These are phyloP conservation scores for Tolypocladium inflatum DNA, from an alignment of 2,329 filamentous ascomycete species.

Conservation along the genomic window DNA sequence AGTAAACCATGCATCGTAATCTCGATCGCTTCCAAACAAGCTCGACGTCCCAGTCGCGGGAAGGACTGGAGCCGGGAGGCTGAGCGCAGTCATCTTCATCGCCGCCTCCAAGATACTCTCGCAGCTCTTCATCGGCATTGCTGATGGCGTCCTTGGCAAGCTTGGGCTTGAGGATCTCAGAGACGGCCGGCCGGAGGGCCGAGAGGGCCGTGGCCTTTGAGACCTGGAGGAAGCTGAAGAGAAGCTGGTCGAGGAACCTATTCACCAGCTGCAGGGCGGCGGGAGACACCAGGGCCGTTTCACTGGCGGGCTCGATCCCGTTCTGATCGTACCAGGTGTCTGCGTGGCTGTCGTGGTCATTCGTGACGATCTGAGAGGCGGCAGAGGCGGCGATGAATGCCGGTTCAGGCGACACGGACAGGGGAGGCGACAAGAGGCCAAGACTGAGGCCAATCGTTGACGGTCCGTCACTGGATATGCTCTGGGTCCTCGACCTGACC, in stretches of 20 bases:
- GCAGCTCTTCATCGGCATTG: constrained; percentile 76
- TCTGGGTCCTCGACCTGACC: constrained; percentile 44
- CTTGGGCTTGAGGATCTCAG: constrained; percentile 80
- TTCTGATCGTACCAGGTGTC: constrained; percentile 62
- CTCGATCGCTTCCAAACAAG: constrained; percentile 89
- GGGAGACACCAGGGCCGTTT: constrained; percentile 63
- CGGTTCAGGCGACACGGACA: constrained; percentile 62
- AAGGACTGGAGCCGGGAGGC: constrained; percentile 37
- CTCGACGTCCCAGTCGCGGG: constrained; percentile 76
- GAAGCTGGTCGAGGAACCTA: constrained; percentile 82
- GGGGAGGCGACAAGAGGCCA: constrained; percentile 50
- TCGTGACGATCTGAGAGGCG: constrained; percentile 84
- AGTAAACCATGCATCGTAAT: constrained; percentile 96
- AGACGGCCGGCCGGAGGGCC: constrained; percentile 70
- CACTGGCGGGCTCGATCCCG: constrained; percentile 53
- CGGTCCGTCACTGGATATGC: constrained; percentile 62
- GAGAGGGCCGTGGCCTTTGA: constrained; percentile 70
- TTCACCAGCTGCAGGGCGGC: constrained; percentile 74
- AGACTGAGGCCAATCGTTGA: constrained; percentile 50
- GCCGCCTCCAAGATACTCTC: constrained; percentile 73
- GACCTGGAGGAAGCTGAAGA: constrained; percentile 79
- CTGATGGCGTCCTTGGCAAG: constrained; percentile 77
- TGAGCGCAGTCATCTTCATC: constrained; percentile 63
- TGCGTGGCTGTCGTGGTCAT: constrained; percentile 70
- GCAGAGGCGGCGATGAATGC: constrained; percentile 83